A percentile compares a stretch with the other conserved stretches of the same genome.
These are phyloP conservation scores for Neltuma alba DNA, from an alignment of 306 rosid genomes.

Conservation along the genomic window DNA sequence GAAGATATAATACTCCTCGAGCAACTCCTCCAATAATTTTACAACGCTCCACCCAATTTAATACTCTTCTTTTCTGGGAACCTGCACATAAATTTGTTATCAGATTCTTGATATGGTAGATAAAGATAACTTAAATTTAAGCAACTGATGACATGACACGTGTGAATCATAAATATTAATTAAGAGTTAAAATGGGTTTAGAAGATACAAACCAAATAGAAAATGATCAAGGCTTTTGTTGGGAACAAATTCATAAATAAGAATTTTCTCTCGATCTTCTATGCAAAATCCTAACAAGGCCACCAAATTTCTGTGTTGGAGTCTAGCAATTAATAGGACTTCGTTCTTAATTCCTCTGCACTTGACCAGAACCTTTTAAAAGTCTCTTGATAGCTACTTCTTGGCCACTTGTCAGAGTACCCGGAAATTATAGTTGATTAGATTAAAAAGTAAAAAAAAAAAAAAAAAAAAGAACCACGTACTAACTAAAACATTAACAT, in stretches of 20 bases:
- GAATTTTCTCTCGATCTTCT: background rate
- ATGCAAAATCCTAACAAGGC: background rate
- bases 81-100: constrained; percentile 13
- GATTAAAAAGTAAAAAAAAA: background rate
- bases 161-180: background rate
- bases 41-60: background rate
- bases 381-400: background rate
- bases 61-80: background rate
- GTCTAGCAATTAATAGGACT: background rate
- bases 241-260: background rate
- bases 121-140: background rate
- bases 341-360: background rate
- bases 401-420: background rate
- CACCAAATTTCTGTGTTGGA: background rate
- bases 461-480: no score
- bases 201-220: background rate
- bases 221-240: background rate
- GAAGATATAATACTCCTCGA: background rate
- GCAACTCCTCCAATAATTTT: background rate
- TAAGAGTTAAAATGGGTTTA: background rate
- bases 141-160: background rate
- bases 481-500: background rate
- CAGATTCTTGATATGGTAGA: background rate
- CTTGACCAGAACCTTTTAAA: background rate
- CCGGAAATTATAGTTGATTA: background rate